Base-by-base conservation (phyloP, 257 asterid species). In the Euphrasia confusa region DNA sequence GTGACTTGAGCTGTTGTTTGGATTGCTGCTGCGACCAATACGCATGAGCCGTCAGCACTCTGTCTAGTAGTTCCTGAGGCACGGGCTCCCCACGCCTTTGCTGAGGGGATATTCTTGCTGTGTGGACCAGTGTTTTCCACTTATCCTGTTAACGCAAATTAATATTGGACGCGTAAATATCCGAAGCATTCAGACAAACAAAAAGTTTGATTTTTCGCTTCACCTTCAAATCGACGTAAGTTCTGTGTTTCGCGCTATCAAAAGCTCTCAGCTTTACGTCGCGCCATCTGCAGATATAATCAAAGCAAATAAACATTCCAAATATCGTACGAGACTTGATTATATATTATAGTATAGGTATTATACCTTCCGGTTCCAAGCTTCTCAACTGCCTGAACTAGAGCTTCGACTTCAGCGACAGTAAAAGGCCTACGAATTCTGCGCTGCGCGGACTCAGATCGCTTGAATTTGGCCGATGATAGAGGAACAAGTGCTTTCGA, bases 1-100 rank as follows among this genome's bases (percentile, higher is more conserved):
- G 89, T 58, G 90, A 78, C 76, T 84, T 89, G 67, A 83, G 77
- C 73, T 84, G 97, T 50, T 90, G 95, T 65, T 82, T 90, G 30
- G 88, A 84, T 69, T 86, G 94, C 73, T 89, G 99, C 75, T 83
- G 99, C 1, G 97, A 80, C 97, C 99, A 93, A 81, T 83, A 85
- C 40, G 99, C 92, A 53, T 93, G 97, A 1, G 99, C 97, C 7
- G 89, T 72, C 70, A 93, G 66, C 21, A 93, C 99, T 57, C 99
- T 69, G 61, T 93, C 96, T 48, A 89, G 81, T 11, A 93, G 96
- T 76, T 87, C 99, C 65, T 93, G 99, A 1, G 99, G 97, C 64
- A 89, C 97, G 0, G 99, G 99, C 74, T 93, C 96, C 0, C 97
- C 99, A 63, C 99, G 79, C 71, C 99, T 80, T 59, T 93, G 99